Conservation (phyloP, 495 filamentous ascomycete genomes). For the Chaetomium fimeti region DNA sequence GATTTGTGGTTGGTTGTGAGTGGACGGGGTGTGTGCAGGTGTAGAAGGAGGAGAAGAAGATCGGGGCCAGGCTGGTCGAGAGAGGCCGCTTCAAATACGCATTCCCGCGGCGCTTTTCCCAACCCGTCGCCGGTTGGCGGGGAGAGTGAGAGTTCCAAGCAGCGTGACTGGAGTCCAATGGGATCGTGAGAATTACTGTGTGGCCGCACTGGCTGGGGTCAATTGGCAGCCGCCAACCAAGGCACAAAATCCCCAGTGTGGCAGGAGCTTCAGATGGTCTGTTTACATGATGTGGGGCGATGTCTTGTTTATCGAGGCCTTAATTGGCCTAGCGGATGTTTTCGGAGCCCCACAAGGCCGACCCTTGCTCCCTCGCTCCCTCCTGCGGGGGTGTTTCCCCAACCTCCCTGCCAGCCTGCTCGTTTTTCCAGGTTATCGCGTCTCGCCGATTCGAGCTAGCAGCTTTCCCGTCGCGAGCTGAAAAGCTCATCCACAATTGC, state of each 20-base stretch:
- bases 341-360: slow-evolving; percentile 21
- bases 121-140: slow-evolving; percentile 31
- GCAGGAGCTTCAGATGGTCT: slow-evolving; percentile 30
- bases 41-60: slow-evolving; percentile 27
- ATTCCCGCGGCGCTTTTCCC: slow-evolving; percentile 31
- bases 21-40: slow-evolving; percentile 23
- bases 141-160: slow-evolving; percentile 10
- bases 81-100: slow-evolving; percentile 38
- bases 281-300: slow-evolving; percentile 39
- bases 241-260: slow-evolving; percentile 1
- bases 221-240: slow-evolving; percentile 18
- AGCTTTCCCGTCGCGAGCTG: slow-evolving; percentile 34
- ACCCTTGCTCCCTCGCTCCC: slow-evolving; percentile 24
- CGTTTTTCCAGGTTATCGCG: slow-evolving; percentile 19
- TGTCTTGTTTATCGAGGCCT: slow-evolving; percentile 38
- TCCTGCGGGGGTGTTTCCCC: slow-evolving; percentile 16
- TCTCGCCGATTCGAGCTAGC: slow-evolving; percentile 32
- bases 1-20: slow-evolving; percentile 34
- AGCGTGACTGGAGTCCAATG: slow-evolving; percentile 31
- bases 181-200: slow-evolving; percentile 25
- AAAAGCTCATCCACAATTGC: slow-evolving; percentile 24
- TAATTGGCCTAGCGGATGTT: slow-evolving; percentile 34
- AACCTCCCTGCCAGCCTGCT: slow-evolving; percentile 28
- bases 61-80: slow-evolving; percentile 30
- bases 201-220: slow-evolving; percentile 28